Base-by-base conservation (phyloP, 1,284 basidiomycete genomes). In the Abortiporus biennis region DNA sequence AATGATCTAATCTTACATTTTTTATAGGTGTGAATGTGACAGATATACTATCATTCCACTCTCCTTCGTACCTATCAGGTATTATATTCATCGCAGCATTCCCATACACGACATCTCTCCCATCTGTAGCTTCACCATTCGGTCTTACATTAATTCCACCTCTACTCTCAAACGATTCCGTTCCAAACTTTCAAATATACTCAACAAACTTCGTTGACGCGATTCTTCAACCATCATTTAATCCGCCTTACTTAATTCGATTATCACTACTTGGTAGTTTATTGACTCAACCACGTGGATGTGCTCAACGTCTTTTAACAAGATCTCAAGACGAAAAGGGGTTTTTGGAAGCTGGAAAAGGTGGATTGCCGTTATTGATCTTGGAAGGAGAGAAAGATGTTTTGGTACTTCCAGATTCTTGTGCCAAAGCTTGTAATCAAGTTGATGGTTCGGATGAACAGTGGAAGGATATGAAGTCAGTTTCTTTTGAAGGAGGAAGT, bases 281-380 rank as follows among this genome's bases (percentile, higher is more conserved):
- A 15, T 13, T 42, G 30, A 8, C 16, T 5, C 44, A 42, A 29
- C 39, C 38, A 11, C 42, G 32, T 15, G 39, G 19, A 15, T 40
- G 39, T 15, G 19, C 22, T 17, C 19, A 2, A 38, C 29, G 25
- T n/a, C 15, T 47, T 8, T n/a, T 50, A 9, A 24, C 32, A 17
- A 36, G 48, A 3, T 25, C 29, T 1, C 48, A 50, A 24, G 48
- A 50, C 30, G 42, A 38, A 15, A n/a, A 29, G 11, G 27, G 21
- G 6, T 31, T 47, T 3, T 40, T 42, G 21, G 43, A 39, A n/a
- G 48, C 41, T 2, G 43, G 37, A 5, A 20, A 31, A 19, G 19
- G 6, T 3, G 46, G 43, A 11, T 25, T 42, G 15, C 43, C 42
- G 9, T 4, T 47, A 31, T 29, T 48, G 16, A 20, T 48, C 6